These are phyloP conservation scores for Vigna nakashimae DNA, from an alignment of 306 rosid genomes.

Conservation along the genomic window DNA sequence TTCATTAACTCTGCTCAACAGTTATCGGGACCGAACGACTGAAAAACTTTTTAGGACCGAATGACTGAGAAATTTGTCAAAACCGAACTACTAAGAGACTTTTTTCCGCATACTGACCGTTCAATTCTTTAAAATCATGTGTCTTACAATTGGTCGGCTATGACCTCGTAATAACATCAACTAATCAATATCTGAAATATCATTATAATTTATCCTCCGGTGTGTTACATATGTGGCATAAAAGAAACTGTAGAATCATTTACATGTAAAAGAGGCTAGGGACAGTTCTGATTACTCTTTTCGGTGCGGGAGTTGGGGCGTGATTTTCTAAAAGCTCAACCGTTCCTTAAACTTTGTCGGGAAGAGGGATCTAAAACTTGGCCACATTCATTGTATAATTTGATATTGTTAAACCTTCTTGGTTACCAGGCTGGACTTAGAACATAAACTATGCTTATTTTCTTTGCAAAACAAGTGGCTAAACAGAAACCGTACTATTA, in stretches of 20 bases:
- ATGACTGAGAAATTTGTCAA: no score
- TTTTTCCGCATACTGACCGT: no score
- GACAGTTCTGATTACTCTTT: not conserved
- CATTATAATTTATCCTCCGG: not conserved
- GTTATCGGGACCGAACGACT: no score
- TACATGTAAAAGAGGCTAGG: not conserved
- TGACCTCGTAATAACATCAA: not conserved
- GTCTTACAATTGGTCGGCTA: no score
- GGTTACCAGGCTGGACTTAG: no score
- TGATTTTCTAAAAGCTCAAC: not conserved
- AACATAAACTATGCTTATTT: not conserved
- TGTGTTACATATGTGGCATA: not conserved
- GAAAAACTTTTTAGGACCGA: no score
- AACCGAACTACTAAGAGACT: no score
- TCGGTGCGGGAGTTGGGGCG: not conserved
- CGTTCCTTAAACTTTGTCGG: conserved; percentile 48
- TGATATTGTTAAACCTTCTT: no score
- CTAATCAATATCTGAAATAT: not conserved
- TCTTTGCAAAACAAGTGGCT: conserved; percentile 16
- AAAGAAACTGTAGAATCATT: conserved; percentile 8
- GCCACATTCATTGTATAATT: conserved; percentile 6
- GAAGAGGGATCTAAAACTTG: conserved; percentile 43
- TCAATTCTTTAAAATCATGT: no score
- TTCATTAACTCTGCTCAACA: no score
- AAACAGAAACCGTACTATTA: not conserved